phyloP scores from a whole-genome alignment of 192 early-diverging fungal genomes.

The Linnemannia elongata region DNA sequence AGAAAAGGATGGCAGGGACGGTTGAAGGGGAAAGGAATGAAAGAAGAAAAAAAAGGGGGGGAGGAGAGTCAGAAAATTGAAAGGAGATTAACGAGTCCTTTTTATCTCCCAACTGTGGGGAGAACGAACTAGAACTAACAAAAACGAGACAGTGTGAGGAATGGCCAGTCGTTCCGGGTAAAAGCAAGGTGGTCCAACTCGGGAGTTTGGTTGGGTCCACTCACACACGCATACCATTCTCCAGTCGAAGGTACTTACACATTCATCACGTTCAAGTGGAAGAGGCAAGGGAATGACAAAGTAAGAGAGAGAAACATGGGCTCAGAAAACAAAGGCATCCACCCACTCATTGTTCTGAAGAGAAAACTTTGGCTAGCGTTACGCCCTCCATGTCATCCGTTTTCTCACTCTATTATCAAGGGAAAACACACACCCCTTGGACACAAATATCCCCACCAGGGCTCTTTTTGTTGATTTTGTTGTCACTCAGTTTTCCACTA shows the following conservation, averaged over 20 bases:
- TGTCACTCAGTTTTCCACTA: background rate
- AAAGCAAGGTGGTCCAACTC: background rate
- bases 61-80: background rate
- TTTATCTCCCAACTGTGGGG: background rate
- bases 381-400: background rate
- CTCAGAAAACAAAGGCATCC: background rate
- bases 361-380: background rate
- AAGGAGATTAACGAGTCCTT: background rate
- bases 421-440: background rate
- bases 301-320: background rate
- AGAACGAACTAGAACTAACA: background rate
- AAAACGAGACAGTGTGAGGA: background rate
- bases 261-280: background rate
- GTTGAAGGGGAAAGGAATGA: background rate
- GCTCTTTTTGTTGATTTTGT: background rate
- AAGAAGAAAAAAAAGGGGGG: background rate
- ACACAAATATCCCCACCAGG: background rate
- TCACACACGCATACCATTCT: too few species aligned
- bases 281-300: background rate
- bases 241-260: too few species aligned
- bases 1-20: background rate
- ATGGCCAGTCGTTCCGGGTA: background rate
- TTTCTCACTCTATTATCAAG: background rate
- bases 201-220: too few species aligned
- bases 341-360: background rate